Evolutionary conservation across 148 eudicot genomes (phyloP).

Genomic region (Vaccinium myrtillus): DNA sequence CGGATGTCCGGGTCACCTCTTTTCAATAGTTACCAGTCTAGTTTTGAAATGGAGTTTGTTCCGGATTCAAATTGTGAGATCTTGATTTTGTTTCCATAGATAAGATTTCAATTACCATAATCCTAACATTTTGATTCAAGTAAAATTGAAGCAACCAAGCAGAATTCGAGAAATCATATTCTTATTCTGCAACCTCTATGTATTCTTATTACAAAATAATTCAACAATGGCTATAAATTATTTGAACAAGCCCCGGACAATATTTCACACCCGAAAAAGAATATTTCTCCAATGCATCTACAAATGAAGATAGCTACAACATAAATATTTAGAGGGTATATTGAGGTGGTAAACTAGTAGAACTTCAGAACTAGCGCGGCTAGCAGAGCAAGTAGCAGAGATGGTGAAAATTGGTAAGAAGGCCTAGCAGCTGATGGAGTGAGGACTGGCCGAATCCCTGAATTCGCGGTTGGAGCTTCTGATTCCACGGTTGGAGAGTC

Average conservation of each 20-base stretch:
- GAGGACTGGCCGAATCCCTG: constrained; percentile 37
- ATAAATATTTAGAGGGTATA: background rate
- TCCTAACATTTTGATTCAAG: background rate
- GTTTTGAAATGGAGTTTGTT: background rate
- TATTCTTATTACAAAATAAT: constrained; percentile 6
- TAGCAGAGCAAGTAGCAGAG: constrained; percentile 28
- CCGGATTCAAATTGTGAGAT: background rate
- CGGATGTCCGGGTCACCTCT: background rate
- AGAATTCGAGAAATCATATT: background rate
- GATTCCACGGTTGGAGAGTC: constrained; percentile 31
- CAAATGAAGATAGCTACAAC: background rate
- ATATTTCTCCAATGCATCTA: background rate
- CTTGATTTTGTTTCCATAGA: background rate
- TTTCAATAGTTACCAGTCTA: background rate
- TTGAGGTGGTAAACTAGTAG: constrained; percentile 17
- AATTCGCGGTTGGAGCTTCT: constrained; percentile 37
- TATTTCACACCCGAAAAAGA: constrained; percentile 4
- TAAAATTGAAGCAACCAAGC: background rate
- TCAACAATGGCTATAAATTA: background rate
- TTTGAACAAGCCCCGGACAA: background rate
- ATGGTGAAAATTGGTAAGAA: constrained; percentile 31
- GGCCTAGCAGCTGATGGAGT: constrained; percentile 49
- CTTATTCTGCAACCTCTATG: background rate
- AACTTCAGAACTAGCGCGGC: constrained; percentile 33
- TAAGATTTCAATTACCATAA: background rate